Evolutionary conservation across 139 green algal genomes (phyloP), one percentile per base, ranked within the genome.

Genomic region (Diplosphaera chodatii): DNA sequence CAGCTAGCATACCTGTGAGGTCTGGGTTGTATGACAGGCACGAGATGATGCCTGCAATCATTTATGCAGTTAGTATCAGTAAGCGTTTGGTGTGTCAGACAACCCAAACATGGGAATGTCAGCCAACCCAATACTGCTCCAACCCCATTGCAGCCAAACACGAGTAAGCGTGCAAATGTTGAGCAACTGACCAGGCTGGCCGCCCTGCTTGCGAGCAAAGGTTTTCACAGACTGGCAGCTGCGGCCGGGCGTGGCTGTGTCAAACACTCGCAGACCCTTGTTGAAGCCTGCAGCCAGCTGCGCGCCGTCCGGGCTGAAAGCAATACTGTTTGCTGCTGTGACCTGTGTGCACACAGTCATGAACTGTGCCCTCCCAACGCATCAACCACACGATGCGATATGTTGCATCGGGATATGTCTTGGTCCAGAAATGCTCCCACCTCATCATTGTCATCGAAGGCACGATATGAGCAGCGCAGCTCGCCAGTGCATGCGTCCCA

Each of bases 381-480:
- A n/a, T n/a, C n/a, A n/a, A n/a, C n/a, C n/a, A n/a, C n/a, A n/a
- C n/a, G n/a, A n/a, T n/a, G n/a, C n/a, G n/a, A n/a, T n/a, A n/a
- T n/a, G n/a, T n/a, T n/a, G n/a, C n/a, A n/a, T n/a, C n/a, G n/a
- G n/a, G n/a, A n/a, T n/a, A n/a, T n/a, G n/a, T n/a, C n/a, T n/a
- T n/a, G n/a, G n/a, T n/a, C n/a, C n/a, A n/a, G n/a, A n/a, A n/a
- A n/a, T n/a, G n/a, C n/a, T n/a, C n/a, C n/a, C n/a, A 59, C 79
- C 66, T 98, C 93, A 68, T 98, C 93, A n/a, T 81, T 76, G 21
- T 87, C 76, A 76, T 98, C 88, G 67, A 94, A 96, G 0, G 84
- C 87, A 0, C 89, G 69, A 81, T 97, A 97, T 0, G 79, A 83
- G 74, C 77, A 80, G 10, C 90, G 78, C 21, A 94, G 66, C 25